Evolutionary conservation across 345 rosid species (phyloP).

Genomic region (Hibiscus tridactylites): DNA sequence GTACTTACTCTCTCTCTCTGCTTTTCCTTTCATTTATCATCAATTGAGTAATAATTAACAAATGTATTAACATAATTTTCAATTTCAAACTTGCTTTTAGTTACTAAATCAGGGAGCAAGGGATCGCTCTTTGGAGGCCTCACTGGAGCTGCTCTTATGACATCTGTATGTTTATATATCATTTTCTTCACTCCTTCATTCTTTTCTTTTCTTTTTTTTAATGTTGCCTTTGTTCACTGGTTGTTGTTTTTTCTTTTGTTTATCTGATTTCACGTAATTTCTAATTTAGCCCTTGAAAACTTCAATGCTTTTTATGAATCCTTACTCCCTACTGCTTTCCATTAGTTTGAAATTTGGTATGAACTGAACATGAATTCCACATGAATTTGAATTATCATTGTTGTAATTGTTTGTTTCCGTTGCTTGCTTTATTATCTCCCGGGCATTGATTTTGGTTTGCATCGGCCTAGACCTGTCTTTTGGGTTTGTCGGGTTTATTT

Average conservation of each 20-base stretch:
- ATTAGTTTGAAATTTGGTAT: neutral
- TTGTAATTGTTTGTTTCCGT: neutral
- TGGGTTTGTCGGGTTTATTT: no score
- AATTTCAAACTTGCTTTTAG: slow-evolving; percentile 26
- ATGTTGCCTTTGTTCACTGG: no score
- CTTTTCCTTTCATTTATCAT: neutral
- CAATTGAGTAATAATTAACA: neutral
- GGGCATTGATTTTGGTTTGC: neutral
- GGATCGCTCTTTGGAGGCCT: slow-evolving; percentile 77
- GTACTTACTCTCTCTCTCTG: slow-evolving; percentile 19
- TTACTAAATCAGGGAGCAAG: slow-evolving; percentile 58
- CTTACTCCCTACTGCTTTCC: neutral
- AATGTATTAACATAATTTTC: neutral
- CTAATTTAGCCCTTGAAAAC: neutral
- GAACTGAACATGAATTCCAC: neutral
- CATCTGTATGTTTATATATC: slow-evolving; percentile 35
- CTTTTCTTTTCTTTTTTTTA: neutral
- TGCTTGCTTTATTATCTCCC: neutral
- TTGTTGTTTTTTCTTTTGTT: neutral
- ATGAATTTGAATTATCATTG: neutral
- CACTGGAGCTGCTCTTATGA: slow-evolving; percentile 66
- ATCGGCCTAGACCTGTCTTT: neutral
- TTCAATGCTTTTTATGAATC: neutral
- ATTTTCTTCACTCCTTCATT: neutral
- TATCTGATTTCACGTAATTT: neutral